Evolutionary conservation across 192 early-diverging fungal genomes (phyloP).

Genomic region (Coemansia sp.): DNA sequence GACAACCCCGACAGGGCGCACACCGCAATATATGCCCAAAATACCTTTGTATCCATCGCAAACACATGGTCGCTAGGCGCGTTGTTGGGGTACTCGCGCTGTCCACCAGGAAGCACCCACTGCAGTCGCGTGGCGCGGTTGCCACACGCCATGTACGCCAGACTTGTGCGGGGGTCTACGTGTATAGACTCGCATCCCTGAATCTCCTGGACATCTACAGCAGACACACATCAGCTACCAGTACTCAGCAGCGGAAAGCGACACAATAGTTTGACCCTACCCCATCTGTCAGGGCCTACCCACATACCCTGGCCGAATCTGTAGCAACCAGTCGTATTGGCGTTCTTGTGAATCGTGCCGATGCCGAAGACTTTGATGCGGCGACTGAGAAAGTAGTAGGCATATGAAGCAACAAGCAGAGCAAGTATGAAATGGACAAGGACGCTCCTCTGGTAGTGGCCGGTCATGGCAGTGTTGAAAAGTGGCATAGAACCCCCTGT

Average conservation of each 20-base stretch:
- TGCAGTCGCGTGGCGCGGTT: conserved; percentile 39
- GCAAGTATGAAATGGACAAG: conserved; percentile 25
- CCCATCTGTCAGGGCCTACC: background rate
- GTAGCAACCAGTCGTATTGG: conserved; percentile 31
- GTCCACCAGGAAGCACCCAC: conserved; percentile 41
- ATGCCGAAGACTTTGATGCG: conserved; percentile 36
- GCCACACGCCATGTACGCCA: conserved; percentile 56
- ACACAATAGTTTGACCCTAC: background rate
- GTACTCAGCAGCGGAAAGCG: too few species aligned
- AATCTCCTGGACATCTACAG: conserved; percentile 28
- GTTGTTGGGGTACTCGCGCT: conserved; percentile 9
- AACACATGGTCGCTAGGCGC: conserved; percentile 38
- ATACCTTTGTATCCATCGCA: conserved; percentile 52
- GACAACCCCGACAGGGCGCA: too few species aligned
- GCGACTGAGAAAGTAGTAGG: conserved; percentile 7
- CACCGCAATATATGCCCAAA: too few species aligned
- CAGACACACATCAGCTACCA: background rate
- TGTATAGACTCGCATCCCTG: conserved; percentile 59
- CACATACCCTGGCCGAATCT: conserved; percentile 39
- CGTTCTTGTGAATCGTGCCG: conserved; percentile 17
- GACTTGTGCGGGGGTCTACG: conserved; percentile 48
- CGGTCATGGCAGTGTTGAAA: too few species aligned
- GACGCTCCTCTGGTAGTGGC: conserved; percentile 12
- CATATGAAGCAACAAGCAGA: conserved; percentile 15
- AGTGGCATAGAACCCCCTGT: too few species aligned